Conservation (phyloP, 2,329 filamentous ascomycete genomes). For the Fusarium denticulatum region DNA sequence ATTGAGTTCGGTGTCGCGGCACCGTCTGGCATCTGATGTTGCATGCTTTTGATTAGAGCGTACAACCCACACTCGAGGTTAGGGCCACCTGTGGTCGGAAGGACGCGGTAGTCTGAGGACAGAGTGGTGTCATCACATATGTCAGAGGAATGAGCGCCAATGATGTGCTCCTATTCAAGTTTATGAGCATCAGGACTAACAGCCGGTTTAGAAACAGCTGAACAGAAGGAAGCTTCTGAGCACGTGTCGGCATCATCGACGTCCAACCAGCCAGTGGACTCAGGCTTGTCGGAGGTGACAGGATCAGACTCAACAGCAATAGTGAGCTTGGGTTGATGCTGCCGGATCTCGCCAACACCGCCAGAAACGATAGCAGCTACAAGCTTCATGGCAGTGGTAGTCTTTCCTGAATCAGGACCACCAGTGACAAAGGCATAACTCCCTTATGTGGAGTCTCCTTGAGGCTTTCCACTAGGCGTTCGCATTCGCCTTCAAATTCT, state of each 20-base stretch:
- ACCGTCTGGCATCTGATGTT: background rate
- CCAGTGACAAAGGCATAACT: background rate
- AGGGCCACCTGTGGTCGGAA: background rate
- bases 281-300: background rate
- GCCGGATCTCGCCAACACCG: background rate
- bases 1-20: background rate
- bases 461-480: background rate
- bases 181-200: too few species aligned
- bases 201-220: background rate
- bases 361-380: background rate
- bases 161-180: background rate
- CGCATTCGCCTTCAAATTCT: too few species aligned
- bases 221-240: background rate
- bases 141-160: background rate
- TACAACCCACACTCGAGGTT: background rate
- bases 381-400: background rate
- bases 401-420: background rate
- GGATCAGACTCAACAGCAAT: background rate
- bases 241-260: background rate
- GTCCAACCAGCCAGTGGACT: background rate
- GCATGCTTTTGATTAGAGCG: background rate
- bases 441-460: background rate
- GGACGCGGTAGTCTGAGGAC: background rate
- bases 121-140: background rate
- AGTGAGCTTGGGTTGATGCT: background rate